Conservation (phyloP, 2,329 filamentous ascomycete species). For the Periconia sp. region DNA sequence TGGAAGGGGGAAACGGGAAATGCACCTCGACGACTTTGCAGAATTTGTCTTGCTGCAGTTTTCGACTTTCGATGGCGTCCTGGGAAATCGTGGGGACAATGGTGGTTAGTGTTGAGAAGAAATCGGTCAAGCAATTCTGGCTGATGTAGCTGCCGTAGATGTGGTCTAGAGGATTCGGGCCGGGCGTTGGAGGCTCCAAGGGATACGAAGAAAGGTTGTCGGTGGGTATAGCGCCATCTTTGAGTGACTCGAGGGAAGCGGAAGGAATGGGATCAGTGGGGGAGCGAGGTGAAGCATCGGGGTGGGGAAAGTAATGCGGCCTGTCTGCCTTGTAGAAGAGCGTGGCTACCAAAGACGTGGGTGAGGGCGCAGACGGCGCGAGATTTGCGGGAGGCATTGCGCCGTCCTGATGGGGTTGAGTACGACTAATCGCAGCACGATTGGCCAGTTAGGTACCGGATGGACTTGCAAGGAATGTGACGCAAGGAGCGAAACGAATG, state of each 20-base stretch:
- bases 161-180: conserved; percentile 58
- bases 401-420: too few relatives aligned
- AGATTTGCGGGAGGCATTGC: not conserved
- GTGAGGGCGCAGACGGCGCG: conserved; percentile 14
- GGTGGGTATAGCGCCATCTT: conserved; percentile 53
- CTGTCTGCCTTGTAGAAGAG: conserved; percentile 42
- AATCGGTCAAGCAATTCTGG: conserved; percentile 58
- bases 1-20: conserved; percentile 59
- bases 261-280: conserved; percentile 33
- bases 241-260: conserved; percentile 34
- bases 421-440: too few relatives aligned
- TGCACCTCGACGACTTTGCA: conserved; percentile 68
- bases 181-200: conserved; percentile 56
- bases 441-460: too few relatives aligned
- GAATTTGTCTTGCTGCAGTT: conserved; percentile 60
- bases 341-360: conserved; percentile 36
- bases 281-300: conserved; percentile 47
- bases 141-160: conserved; percentile 58
- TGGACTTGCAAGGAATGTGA: not conserved
- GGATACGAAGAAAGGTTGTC: conserved; percentile 55
- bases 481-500: too few relatives aligned
- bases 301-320: conserved; percentile 47
- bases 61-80: conserved; percentile 51
- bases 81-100: conserved; percentile 53
- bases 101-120: conserved; percentile 54